Percentiles rank a stretch among this genome's conserved stretches.
Evolutionary conservation across 2,329 filamentous ascomycete genomes (phyloP).

Genomic region (Botrytis tulipae): DNA sequence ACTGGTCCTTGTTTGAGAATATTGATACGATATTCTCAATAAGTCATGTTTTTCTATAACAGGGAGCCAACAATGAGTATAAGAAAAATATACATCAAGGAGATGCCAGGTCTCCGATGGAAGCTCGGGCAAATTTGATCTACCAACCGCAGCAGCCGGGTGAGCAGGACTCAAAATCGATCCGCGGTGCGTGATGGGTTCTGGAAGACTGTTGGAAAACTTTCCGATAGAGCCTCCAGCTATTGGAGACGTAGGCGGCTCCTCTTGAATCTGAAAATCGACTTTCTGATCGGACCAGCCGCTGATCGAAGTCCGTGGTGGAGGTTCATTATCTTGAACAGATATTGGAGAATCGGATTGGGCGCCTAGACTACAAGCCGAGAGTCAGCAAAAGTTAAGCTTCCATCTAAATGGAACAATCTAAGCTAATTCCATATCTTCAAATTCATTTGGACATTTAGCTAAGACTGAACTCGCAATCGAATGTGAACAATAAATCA

Average conservation of each 20-base stretch:
- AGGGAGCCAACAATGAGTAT: conserved; percentile 75
- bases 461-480: background rate
- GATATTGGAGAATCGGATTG: conserved; percentile 11
- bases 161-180: conserved; percentile 30
- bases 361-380: background rate
- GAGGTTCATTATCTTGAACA: background rate
- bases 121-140: conserved; percentile 29
- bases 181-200: conserved; percentile 20
- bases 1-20: conserved; percentile 27
- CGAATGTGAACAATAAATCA: background rate
- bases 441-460: background rate
- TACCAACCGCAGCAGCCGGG: conserved; percentile 17
- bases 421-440: background rate
- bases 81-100: conserved; percentile 71
- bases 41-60: conserved; percentile 62
- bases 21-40: conserved; percentile 37
- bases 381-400: background rate
- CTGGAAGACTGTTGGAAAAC: conserved; percentile 1
- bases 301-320: background rate
- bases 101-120: conserved; percentile 44
- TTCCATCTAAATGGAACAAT: background rate
- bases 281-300: conserved; percentile 18
- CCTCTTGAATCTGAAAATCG: conserved; percentile 16
- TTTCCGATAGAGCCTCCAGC: background rate
- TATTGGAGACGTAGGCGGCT: background rate